Evolutionary conservation across 495 filamentous ascomycete genomes (phyloP).

Genomic region (Tuber indicum): DNA sequence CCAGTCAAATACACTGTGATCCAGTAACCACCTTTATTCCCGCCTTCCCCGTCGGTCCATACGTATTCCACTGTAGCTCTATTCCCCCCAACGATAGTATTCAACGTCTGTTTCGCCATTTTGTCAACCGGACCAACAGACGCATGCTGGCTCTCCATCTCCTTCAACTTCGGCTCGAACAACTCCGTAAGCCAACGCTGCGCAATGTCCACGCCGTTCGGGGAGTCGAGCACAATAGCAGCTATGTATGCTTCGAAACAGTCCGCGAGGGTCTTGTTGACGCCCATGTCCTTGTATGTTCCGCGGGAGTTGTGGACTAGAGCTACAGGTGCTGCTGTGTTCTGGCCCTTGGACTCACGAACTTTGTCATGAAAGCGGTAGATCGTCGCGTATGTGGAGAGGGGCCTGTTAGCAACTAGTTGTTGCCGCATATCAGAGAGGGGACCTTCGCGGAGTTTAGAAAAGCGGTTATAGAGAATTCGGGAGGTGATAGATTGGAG

Average conservation of each 20-base stretch:
- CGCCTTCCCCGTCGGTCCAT: slow-evolving; percentile 37
- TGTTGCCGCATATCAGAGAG: slow-evolving; percentile 40
- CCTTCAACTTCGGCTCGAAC: slow-evolving; percentile 36
- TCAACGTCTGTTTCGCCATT: slow-evolving; percentile 39
- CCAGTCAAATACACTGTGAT: slow-evolving; percentile 37
- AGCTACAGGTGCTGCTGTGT: slow-evolving; percentile 20
- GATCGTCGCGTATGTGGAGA: slow-evolving; percentile 31
- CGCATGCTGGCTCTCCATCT: slow-evolving; percentile 25
- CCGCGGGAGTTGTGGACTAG: neutral
- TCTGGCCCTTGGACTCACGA: slow-evolving; percentile 27
- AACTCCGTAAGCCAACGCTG: slow-evolving; percentile 30
- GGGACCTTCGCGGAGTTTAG: slow-evolving; percentile 30
- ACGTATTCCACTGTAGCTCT: slow-evolving; percentile 32
- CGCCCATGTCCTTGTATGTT: slow-evolving; percentile 6
- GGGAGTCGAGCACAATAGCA: slow-evolving; percentile 33
- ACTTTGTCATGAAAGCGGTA: slow-evolving; percentile 35
- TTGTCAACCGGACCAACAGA: slow-evolving; percentile 29
- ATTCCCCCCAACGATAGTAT: slow-evolving; percentile 34
- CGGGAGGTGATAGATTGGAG: slow-evolving; percentile 55
- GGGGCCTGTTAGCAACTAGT: slow-evolving; percentile 39
- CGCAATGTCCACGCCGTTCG: slow-evolving; percentile 19
- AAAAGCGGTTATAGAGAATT: slow-evolving; percentile 47
- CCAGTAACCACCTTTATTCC: slow-evolving; percentile 40
- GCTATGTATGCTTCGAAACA: slow-evolving; percentile 42
- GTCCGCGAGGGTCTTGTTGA: slow-evolving; percentile 38